Evolutionary conservation across 2,329 filamentous ascomycete genomes (phyloP), one percentile per base, ranked within the genome.

Genomic region (Fonsecaea erecta): DNA sequence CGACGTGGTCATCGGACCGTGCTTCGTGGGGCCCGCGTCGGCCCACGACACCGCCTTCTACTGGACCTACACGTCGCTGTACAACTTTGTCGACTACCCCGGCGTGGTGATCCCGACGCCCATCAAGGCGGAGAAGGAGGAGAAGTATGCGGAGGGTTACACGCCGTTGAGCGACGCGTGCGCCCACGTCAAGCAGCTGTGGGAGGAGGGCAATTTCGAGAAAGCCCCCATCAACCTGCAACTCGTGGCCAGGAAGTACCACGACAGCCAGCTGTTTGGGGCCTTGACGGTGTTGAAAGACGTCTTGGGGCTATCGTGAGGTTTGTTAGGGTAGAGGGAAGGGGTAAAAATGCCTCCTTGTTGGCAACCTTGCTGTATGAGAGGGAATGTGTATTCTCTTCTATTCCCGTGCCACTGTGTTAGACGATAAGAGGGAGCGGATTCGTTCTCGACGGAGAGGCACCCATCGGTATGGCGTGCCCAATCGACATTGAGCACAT

Each of bases 11-110:
- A 78, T 82, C 1, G 89, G 85, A 75, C 87, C 88, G 71, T 83
- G 82, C 0, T 82, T 85, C 0, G 83, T 85, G 60, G 81, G 83
- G 1, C 78, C 79, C 2, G 85, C 85, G n/a, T 84, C 81, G 1
- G 75, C 83, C 67, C 80, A 86, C 67, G 75, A 85, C 68, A 76
- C 79, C 64, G 71, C 88, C 73, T 79, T 75, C 40, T 85, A 85
- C 69, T 90, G 87, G 87, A 83, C 82, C 1, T 91, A 91, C 70
- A 88, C 86, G 0, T 83, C 81, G 16, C 81, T 80, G 1, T 88
- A 86, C 70, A 86, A 88, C 9, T 71, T 89, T 58, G 74, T 90
- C 18, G 87, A 90, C 71, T 87, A 85, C 70, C 83, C 87, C 0
- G 84, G 86, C 1, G 87, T 84, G 0, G 75, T 74, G 0, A 66